Percentiles rank a stretch among this genome's conserved stretches.
These are phyloP conservation scores for Trichosanthes truncata DNA, from an alignment of 306 rosid species.

Conservation along the genomic window DNA sequence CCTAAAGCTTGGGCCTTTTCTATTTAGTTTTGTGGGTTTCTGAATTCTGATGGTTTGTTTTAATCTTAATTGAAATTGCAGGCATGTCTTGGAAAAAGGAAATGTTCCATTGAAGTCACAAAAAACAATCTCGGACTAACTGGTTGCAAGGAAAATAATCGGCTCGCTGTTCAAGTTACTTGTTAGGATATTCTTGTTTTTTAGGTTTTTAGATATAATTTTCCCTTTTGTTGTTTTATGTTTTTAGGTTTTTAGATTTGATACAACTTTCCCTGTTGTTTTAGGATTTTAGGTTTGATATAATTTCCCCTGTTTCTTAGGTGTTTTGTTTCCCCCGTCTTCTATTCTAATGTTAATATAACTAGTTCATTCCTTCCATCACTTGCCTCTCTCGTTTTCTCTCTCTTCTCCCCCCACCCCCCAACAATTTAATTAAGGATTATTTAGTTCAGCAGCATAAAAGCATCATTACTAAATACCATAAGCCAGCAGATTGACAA, in stretches of 20 bases:
- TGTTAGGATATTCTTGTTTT: conserved; percentile 1
- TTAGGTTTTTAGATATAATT: not conserved
- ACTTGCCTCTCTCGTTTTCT: not conserved
- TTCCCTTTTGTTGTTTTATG: not conserved
- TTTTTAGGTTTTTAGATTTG: not conserved
- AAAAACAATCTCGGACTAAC: conserved; percentile 9
- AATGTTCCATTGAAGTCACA: conserved; percentile 7
- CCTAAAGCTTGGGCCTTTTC: not conserved
- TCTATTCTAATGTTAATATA: not conserved
- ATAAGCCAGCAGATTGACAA: not conserved
- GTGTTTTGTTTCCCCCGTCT: not conserved
- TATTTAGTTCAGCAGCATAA: not conserved
- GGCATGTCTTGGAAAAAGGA: conserved; percentile 8
- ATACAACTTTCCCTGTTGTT: not conserved
- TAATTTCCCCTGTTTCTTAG: not conserved
- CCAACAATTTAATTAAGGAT: not conserved
- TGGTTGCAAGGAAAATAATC: conserved; percentile 9
- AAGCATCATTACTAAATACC: not conserved
- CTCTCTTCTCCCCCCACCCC: not conserved
- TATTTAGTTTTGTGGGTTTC: not conserved
- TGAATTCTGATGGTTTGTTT: not conserved
- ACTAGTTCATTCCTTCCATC: not conserved
- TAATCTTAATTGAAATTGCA: not conserved
- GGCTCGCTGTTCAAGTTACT: conserved; percentile 11
- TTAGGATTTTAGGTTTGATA: not conserved